phyloP scores from a whole-genome alignment of 148 eudicot species.

The Cornus controversa region DNA sequence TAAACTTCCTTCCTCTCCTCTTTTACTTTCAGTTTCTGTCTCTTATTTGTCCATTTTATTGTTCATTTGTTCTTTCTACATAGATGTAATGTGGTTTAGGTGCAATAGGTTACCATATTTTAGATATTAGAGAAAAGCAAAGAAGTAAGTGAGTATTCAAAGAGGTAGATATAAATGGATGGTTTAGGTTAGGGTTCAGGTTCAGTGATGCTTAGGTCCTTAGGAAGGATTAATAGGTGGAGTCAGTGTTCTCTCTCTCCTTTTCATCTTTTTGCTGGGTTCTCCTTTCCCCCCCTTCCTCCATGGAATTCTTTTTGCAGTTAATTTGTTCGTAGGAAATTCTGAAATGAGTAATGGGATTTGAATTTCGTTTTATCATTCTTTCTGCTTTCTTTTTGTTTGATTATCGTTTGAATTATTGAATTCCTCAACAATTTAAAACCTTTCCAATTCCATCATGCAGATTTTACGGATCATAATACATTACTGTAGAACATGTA shows the following conservation, averaged over 20 bases:
- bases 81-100: constrained; percentile 24
- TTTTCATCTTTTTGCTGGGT: constrained; percentile 5
- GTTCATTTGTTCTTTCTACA: constrained; percentile 53
- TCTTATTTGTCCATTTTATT: constrained; percentile 12
- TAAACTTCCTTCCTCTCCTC: constrained; percentile 23
- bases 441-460: too few species aligned
- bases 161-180: constrained; percentile 21
- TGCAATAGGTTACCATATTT: constrained; percentile 33
- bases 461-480: too few species aligned
- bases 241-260: constrained; percentile 18
- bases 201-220: constrained; percentile 23
- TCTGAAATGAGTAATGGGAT: constrained; percentile 19
- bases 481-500: too few species aligned
- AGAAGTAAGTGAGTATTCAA: constrained; percentile 21
- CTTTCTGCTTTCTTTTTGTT: not conserved
- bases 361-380: not conserved
- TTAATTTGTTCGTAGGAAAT: constrained; percentile 24
- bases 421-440: too few species aligned
- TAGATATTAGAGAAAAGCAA: constrained; percentile 28
- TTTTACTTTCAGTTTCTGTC: not conserved
- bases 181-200: constrained; percentile 28
- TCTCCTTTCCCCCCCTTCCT: constrained; percentile 9
- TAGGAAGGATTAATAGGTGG: constrained; percentile 19
- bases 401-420: too few species aligned
- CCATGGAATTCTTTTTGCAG: constrained; percentile 46